These are phyloP conservation scores for Uromyces viciae-fabae DNA, from an alignment of 1,284 basidiomycete genomes.

Conservation along the genomic window DNA sequence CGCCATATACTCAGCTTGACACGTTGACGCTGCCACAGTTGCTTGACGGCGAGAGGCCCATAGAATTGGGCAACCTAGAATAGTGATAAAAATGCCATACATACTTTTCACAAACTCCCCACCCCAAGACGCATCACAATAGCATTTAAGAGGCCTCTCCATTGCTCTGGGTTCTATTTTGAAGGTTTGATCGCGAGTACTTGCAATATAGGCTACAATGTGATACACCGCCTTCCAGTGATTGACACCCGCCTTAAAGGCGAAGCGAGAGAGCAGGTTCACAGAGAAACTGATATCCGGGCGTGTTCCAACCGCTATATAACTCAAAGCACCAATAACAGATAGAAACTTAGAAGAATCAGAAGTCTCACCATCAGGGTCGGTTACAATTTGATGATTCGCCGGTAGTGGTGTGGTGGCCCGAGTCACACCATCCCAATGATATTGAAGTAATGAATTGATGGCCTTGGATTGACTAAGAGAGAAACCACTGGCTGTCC, in stretches of 20 bases:
- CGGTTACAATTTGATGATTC: neutral
- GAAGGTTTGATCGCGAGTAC: neutral
- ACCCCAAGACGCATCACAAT: no score
- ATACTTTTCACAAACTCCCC: neutral
- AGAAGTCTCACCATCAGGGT: neutral
- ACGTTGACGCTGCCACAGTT: neutral
- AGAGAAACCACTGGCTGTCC: neutral
- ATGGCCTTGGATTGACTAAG: neutral
- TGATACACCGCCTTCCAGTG: neutral
- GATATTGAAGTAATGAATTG: neutral
- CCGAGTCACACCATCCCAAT: neutral
- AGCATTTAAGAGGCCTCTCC: no score
- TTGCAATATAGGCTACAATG: neutral
- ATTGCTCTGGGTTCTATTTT: neutral
- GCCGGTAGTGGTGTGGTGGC: neutral
- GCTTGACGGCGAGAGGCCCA: neutral
- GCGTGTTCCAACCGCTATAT: neutral
- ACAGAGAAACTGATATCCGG: neutral
- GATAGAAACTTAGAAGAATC: neutral
- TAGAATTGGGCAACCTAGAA: neutral
- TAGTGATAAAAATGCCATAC: neutral
- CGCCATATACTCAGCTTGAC: slow-evolving; percentile 10
- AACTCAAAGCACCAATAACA: neutral
- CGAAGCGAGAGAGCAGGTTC: neutral
- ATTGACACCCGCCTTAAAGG: neutral